These are phyloP conservation scores for Clavariopsis aquatica DNA, from an alignment of 495 filamentous ascomycete genomes.

Conservation along the genomic window DNA sequence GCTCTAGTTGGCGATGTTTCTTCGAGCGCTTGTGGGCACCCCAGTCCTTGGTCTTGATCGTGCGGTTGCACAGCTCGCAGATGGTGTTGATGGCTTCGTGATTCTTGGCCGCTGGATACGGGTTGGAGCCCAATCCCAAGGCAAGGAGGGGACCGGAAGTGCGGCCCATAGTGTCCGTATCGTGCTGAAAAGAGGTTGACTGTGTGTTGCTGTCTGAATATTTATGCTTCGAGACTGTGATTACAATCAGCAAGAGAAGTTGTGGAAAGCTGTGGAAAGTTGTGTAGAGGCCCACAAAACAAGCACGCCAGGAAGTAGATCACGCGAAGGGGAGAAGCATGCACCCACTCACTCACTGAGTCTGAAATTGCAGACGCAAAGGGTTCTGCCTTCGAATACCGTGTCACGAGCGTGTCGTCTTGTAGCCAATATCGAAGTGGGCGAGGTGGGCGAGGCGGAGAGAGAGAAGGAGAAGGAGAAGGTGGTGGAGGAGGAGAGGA, in stretches of 20 bases:
- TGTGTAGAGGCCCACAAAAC: too few species aligned
- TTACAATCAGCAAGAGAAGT: too few species aligned
- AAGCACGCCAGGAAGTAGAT: too few species aligned
- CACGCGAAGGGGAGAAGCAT: not conserved
- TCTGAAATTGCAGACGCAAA: not conserved
- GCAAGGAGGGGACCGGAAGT: not conserved
- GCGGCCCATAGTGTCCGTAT: constrained; percentile 18
- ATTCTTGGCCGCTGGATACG: constrained; percentile 20
- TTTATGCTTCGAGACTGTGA: not conserved
- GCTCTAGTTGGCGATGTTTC: constrained; percentile 29
- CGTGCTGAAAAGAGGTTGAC: not conserved
- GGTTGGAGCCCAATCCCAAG: constrained; percentile 21
- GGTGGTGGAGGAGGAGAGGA: not conserved
- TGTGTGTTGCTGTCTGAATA: not conserved
- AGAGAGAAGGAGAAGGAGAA: not conserved
- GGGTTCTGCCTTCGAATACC: not conserved
- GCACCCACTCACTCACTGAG: not conserved
- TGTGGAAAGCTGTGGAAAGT: too few species aligned
- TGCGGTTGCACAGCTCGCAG: constrained; percentile 30
- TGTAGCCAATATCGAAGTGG: not conserved
- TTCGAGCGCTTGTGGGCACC: constrained; percentile 28
- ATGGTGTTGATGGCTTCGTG: constrained; percentile 14
- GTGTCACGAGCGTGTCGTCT: not conserved
- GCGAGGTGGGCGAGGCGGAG: too few species aligned
- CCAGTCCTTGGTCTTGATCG: constrained; percentile 37